Base-by-base conservation (phyloP, 139 green algal species). In the Desmodesmus armatus region DNA sequence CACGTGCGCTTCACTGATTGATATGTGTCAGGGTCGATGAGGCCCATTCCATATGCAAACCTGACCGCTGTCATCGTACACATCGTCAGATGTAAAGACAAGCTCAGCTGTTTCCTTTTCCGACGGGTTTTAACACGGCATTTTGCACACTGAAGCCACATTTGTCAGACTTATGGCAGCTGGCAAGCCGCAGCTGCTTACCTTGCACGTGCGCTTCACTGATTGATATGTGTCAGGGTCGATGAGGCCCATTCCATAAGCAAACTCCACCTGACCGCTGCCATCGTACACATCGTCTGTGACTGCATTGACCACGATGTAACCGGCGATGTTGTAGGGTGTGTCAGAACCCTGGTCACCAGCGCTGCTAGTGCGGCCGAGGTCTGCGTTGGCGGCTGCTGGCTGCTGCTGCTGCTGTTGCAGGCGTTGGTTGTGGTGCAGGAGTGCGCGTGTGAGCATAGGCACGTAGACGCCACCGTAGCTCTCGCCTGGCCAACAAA, bases 301-400 rank as follows among this genome's bases (percentile, higher is more conserved):
- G 15, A 96, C 94, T 7, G 85, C 90, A 49, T 98, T 97, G 70
- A 94, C 94, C 0, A 96, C 70, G 2, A 92, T 62, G 83, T 97
- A 98, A 13, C 94, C 94, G 78, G 92, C 85, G 19, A 83, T 67
- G 0, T 49, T 67, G 43, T 62, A 84, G 37, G 53, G 75, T 47
- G 21, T 17, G 29, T 19, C 39, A 83, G 75, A 23, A 33, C 9
- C 49, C 25, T 19, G 25, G 85, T 15, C 78, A 77, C 55, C 85
- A 76, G 77, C 27, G 21, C 47, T 43, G 27, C 23, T 79, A 37
- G 23, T 21, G 69, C 55, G 23, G 63, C 44, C 74, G 44, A 7
- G 27, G 21, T 4, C 39, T 85, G 80, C 39, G 83, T 47, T 90
- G 90, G 55, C 92, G 81, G 39, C 83, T 0, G 5, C 60, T 74